Conservation (phyloP, 768 basidiomycete genomes). For the Podaxis carcinomalis region DNA sequence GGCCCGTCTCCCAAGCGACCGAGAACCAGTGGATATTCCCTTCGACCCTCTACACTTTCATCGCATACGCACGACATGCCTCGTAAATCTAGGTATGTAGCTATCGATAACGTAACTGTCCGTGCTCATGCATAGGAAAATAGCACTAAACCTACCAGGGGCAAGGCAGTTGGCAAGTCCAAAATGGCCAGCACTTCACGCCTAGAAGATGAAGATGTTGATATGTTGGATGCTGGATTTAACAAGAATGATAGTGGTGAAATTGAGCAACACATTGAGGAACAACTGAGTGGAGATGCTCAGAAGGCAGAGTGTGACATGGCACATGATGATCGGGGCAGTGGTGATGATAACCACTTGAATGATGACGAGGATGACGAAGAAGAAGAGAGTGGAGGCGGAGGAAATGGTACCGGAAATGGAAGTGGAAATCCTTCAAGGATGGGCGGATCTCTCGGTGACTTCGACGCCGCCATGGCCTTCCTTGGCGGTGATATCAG, state of each 20-base stretch:
- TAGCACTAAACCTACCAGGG: slow-evolving; percentile 49
- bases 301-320: slow-evolving; percentile 20
- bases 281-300: slow-evolving; percentile 34
- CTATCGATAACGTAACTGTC: slow-evolving; percentile 6
- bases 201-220: slow-evolving; percentile 66
- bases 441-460: slow-evolving; percentile 42
- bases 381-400: slow-evolving; percentile 43
- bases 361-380: slow-evolving; percentile 42
- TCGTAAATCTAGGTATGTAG: slow-evolving; percentile 62
- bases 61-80: slow-evolving; percentile 56
- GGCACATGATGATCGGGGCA: slow-evolving; percentile 22
- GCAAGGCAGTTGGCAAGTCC: slow-evolving; percentile 54
- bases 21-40: slow-evolving; percentile 58
- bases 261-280: slow-evolving; percentile 40
- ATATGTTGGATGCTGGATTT: slow-evolving; percentile 68
- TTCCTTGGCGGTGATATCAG: slow-evolving; percentile 83
- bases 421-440: slow-evolving; percentile 32
- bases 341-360: slow-evolving; percentile 36
- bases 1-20: slow-evolving; percentile 60
- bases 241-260: slow-evolving; percentile 42
- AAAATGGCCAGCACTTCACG: slow-evolving; percentile 67
- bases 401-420: slow-evolving; percentile 30
- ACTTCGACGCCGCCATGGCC: slow-evolving; percentile 69
- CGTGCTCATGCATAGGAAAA: slow-evolving; percentile 14
- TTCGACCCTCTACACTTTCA: slow-evolving; percentile 55